Evolutionary conservation across 1,284 basidiomycete species (phyloP).

Genomic region (Moesziomyces antarcticus): DNA sequence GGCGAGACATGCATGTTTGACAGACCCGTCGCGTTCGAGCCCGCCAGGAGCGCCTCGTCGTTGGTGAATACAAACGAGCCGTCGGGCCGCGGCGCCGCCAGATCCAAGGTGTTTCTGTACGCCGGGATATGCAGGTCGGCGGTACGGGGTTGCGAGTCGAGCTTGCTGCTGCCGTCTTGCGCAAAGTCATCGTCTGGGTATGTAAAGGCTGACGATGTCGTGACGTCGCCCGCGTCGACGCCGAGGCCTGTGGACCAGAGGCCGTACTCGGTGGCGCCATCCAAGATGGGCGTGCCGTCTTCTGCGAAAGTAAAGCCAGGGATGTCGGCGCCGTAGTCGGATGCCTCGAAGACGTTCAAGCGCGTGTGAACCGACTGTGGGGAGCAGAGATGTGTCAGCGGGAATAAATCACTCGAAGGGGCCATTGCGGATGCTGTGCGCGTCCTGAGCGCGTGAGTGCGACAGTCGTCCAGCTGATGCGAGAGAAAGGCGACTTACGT

Average conservation of each 20-base stretch:
- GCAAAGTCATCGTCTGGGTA: conserved; percentile 24
- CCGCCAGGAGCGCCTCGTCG: conserved; percentile 14
- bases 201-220: conserved; percentile 19
- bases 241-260: conserved; percentile 31
- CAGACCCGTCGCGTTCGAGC: conserved; percentile 4
- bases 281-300: conserved; percentile 32
- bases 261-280: conserved; percentile 23
- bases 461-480: too few relatives aligned
- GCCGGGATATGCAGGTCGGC: conserved; percentile 12
- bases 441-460: too few relatives aligned
- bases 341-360: conserved; percentile 59
- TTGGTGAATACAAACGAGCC: conserved; percentile 16
- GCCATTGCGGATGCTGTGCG: too few relatives aligned
- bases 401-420: background rate
- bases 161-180: conserved; percentile 14
- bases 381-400: background rate
- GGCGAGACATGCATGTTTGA: conserved; percentile 14
- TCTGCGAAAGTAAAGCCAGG: conserved; percentile 33
- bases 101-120: conserved; percentile 19
- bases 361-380: conserved; percentile 60
- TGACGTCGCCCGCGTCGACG: conserved; percentile 18
- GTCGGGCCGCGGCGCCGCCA: conserved; percentile 10
- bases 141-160: conserved; percentile 32
- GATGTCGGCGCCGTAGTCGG: conserved; percentile 26
- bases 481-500: conserved; percentile 48